These are phyloP conservation scores for Globisporangium uncinulatum DNA, from an alignment of 352 stramenopile species.

Conservation along the genomic window DNA sequence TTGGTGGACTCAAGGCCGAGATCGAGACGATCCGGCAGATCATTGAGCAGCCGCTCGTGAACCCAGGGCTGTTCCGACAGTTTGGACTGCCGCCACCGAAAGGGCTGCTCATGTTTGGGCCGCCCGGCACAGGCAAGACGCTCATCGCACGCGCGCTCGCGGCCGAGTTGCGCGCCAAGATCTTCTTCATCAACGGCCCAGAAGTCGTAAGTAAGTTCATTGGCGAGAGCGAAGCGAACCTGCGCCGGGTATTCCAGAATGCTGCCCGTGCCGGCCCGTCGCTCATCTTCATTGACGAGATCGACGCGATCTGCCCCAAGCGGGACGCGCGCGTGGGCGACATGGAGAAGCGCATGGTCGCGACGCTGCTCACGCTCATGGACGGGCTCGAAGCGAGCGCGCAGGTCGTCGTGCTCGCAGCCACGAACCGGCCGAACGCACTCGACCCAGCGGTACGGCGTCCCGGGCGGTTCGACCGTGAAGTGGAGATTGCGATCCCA, in stretches of 20 bases:
- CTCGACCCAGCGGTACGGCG: slow-evolving; percentile 91
- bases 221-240: slow-evolving; percentile 87
- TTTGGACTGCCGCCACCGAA: slow-evolving; percentile 94
- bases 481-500: slow-evolving; percentile 96
- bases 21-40: slow-evolving; percentile 94
- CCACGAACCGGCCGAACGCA: slow-evolving; percentile 86
- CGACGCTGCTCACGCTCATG: slow-evolving; percentile 88
- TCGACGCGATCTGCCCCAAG: slow-evolving; percentile 88
- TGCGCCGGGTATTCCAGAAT: slow-evolving; percentile 61
- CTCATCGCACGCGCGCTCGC: slow-evolving; percentile 92
- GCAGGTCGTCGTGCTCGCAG: slow-evolving; percentile 69
- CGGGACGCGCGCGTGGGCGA: slow-evolving; percentile 74
- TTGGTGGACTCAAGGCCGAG: slow-evolving; percentile 91
- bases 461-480: slow-evolving; percentile 94
- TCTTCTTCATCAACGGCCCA: slow-evolving; percentile 96
- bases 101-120: slow-evolving; percentile 94
- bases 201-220: slow-evolving; percentile 95
- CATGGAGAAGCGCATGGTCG: slow-evolving; percentile 82
- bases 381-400: slow-evolving; percentile 67
- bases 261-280: slow-evolving; percentile 43
- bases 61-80: slow-evolving; percentile 91
- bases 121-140: slow-evolving; percentile 95
- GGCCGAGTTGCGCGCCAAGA: slow-evolving; percentile 86
- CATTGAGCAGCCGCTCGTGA: slow-evolving; percentile 93
- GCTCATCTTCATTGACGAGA: slow-evolving; percentile 87